These are phyloP conservation scores for Calophaca sinica DNA, from an alignment of 306 rosid species.

Conservation along the genomic window DNA sequence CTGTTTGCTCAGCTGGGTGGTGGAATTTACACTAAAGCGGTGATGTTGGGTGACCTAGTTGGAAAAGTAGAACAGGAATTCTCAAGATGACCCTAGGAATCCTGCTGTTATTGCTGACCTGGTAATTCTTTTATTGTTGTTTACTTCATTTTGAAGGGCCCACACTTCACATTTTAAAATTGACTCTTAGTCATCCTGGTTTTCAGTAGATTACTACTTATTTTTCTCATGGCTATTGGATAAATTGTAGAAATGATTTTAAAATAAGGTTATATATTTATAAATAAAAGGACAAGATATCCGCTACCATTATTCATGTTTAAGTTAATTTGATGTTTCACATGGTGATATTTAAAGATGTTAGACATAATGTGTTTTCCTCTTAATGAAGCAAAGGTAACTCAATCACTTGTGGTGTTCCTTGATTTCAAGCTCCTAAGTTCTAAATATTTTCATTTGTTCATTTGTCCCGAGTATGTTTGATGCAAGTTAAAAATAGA, in stretches of 20 bases:
- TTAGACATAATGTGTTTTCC: conserved; percentile 16
- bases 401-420: conserved; percentile 25
- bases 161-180: neutral
- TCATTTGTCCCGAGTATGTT: too few species aligned
- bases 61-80: conserved; percentile 99
- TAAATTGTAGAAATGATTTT: conserved; percentile 26
- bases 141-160: conserved; percentile 36
- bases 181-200: conserved; percentile 29
- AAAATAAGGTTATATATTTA: conserved; percentile 20
- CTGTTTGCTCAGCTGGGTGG: too few species aligned
- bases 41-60: conserved; percentile 97
- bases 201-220: conserved; percentile 26
- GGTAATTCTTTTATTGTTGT: conserved; percentile 60
- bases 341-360: conserved; percentile 32
- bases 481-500: too few species aligned
- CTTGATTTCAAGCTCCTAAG: conserved; percentile 38
- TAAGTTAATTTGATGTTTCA: conserved; percentile 32
- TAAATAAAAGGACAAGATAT: neutral
- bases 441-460: conserved; percentile 27
- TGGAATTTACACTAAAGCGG: conserved; percentile 97
- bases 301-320: conserved; percentile 22
- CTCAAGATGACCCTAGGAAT: conserved; percentile 98
- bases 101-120: conserved; percentile 99
- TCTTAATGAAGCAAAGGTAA: conserved; percentile 8
- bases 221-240: neutral